Percentiles rank a stretch among this genome's conserved stretches.
These are phyloP conservation scores for Chamaenerion angustifolium DNA, from an alignment of 345 rosid genomes.

Conservation along the genomic window DNA sequence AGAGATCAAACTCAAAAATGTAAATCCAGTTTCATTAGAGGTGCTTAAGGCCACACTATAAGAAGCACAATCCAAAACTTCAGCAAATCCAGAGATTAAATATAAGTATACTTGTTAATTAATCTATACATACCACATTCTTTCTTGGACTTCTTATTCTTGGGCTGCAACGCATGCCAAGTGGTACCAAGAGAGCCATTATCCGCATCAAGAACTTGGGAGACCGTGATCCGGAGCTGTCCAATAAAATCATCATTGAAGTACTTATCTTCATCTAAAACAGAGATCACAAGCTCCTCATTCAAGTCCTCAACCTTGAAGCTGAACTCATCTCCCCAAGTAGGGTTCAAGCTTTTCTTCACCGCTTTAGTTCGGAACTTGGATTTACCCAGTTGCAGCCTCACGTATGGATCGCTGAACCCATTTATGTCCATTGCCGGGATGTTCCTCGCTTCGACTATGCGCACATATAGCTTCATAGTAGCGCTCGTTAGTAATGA, in stretches of 20 bases:
- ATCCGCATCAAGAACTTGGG: conserved; percentile 56
- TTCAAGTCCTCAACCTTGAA: conserved; percentile 89
- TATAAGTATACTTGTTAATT: too few relatives aligned
- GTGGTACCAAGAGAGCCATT: conserved; percentile 57
- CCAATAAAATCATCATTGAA: conserved; percentile 84
- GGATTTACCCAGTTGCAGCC: conserved; percentile 64
- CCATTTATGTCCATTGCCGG: conserved; percentile 91
- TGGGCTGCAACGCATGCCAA: conserved; percentile 71
- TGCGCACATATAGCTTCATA: conserved; percentile 72
- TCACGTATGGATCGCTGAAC: conserved; percentile 77
- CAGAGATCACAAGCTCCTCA: conserved; percentile 62
- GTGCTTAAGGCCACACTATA: too few relatives aligned
- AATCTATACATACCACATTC: conserved; percentile 48
- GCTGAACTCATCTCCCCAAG: conserved; percentile 79
- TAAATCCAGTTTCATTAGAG: too few relatives aligned
- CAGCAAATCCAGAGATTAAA: too few relatives aligned
- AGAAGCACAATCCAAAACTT: too few relatives aligned
- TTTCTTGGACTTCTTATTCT: conserved; percentile 64
- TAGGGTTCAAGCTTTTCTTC: conserved; percentile 77
- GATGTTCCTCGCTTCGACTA: conserved; percentile 67
- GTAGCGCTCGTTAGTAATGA: neutral
- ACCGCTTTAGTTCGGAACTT: conserved; percentile 68
- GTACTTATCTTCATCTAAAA: conserved; percentile 83
- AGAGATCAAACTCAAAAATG: too few relatives aligned
- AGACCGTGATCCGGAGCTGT: conserved; percentile 48